Evolutionary conservation across 2,329 filamentous ascomycete species (phyloP).

Genomic region (Penicillium concentricum): DNA sequence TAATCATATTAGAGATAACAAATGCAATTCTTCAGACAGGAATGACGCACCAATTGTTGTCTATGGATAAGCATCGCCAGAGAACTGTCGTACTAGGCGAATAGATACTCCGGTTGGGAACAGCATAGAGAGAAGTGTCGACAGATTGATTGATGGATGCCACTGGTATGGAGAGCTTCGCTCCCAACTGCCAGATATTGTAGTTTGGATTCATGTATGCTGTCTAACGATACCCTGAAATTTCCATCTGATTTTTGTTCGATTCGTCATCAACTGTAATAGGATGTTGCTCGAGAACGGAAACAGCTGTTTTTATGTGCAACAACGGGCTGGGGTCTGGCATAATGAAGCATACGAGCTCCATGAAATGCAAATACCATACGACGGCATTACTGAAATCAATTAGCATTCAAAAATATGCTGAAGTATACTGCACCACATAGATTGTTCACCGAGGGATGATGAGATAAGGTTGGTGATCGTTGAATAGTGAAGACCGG

Average conservation of each 20-base stretch:
- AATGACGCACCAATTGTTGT: neutral
- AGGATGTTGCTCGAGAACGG: neutral
- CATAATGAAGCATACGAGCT: neutral
- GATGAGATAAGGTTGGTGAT: neutral
- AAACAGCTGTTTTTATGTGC: neutral
- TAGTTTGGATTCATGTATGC: no score
- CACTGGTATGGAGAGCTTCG: neutral
- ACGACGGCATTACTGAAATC: neutral
- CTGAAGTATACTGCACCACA: neutral
- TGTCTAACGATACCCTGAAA: neutral
- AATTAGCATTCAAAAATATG: neutral
- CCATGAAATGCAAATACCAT: constrained; percentile 10
- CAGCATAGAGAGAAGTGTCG: neutral
- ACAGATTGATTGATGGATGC: neutral
- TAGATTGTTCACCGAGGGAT: neutral
- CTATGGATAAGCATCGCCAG: neutral
- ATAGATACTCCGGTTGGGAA: neutral
- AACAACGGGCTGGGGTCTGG: neutral
- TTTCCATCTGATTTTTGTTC: neutral
- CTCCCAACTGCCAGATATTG: neutral
- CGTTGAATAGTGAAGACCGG: neutral
- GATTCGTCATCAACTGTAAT: neutral
- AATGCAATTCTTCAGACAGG: neutral
- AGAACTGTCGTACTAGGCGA: neutral
- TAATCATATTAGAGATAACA: neutral